Evolutionary conservation across 805 yeast genomes (phyloP).

Genomic region (Clavispora fructus): DNA sequence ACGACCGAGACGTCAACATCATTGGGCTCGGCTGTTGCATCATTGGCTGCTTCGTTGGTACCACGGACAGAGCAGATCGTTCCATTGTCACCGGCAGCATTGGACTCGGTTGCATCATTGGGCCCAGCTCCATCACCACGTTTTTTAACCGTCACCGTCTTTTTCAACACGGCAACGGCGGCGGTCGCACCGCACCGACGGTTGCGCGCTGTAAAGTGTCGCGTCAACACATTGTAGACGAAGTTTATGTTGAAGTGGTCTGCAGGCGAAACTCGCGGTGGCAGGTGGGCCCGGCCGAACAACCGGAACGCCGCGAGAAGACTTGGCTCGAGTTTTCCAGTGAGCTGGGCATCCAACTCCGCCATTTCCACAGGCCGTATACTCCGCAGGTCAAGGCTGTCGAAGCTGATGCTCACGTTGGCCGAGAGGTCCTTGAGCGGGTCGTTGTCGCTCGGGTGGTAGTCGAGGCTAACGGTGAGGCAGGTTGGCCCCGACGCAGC

Average conservation of each 20-base stretch:
- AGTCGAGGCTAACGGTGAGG: slow-evolving; percentile 33
- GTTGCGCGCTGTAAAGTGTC: slow-evolving; percentile 29
- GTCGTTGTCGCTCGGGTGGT: slow-evolving; percentile 27
- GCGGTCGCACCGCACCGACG: slow-evolving; percentile 22
- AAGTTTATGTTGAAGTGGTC: slow-evolving; percentile 31
- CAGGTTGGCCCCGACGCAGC: slow-evolving; percentile 17
- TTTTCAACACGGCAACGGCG: background rate
- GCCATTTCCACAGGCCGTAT: slow-evolving; percentile 18
- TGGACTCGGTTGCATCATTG: no score
- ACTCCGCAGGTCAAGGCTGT: slow-evolving; percentile 17
- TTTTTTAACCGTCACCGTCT: background rate
- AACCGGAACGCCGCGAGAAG: slow-evolving; percentile 18
- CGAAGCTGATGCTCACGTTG: slow-evolving; percentile 25
- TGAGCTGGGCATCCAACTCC: slow-evolving; percentile 25
- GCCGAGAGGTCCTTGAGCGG: slow-evolving; percentile 23
- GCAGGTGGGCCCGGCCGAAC: slow-evolving; percentile 18
- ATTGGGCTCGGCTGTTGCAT: slow-evolving; percentile 1
- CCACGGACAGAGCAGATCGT: no score
- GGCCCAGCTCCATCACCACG: no score
- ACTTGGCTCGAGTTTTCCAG: slow-evolving; percentile 20
- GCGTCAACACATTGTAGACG: slow-evolving; percentile 25
- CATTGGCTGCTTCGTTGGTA: background rate
- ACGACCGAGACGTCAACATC: slow-evolving; percentile 1
- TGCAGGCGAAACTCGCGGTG: slow-evolving; percentile 13
- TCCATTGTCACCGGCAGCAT: background rate